Evolutionary conservation across 2,329 filamentous ascomycete genomes (phyloP).

Genomic region (Incumbomyces lentus): DNA sequence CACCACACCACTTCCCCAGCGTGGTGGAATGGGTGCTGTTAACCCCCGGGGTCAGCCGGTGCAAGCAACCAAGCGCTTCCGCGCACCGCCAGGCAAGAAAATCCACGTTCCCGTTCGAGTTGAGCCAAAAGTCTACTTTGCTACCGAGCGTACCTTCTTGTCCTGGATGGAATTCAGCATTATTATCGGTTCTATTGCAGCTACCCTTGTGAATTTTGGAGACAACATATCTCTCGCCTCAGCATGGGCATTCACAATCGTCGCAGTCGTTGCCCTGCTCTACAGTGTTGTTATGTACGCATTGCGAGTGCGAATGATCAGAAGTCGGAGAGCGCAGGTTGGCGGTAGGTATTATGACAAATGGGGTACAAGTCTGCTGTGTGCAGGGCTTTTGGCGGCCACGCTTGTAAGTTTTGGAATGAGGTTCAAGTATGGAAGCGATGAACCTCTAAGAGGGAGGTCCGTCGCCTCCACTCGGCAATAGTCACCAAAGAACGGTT

Average conservation of each 20-base stretch:
- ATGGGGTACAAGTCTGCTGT: constrained; percentile 71
- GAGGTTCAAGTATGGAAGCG: constrained; percentile 31
- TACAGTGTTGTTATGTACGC: constrained; percentile 80
- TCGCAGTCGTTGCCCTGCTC: constrained; percentile 66
- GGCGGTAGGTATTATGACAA: constrained; percentile 65
- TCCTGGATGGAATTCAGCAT: constrained; percentile 97
- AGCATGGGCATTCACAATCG: constrained; percentile 67
- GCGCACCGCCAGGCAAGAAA: constrained; percentile 46
- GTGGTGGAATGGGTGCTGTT: constrained; percentile 26
- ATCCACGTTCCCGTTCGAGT: constrained; percentile 94
- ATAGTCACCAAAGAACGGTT: too few relatives aligned
- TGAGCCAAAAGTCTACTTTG: constrained; percentile 96
- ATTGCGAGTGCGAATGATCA: constrained; percentile 78
- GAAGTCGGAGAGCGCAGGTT: constrained; percentile 68
- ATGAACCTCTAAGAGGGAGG: constrained; percentile 2
- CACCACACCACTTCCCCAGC: constrained; percentile 36
- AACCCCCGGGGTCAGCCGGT: constrained; percentile 32
- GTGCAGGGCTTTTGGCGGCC: constrained; percentile 60
- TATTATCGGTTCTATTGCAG: constrained; percentile 79
- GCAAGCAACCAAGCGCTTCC: constrained; percentile 44
- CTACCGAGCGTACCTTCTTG: constrained; percentile 88
- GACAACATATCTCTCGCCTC: constrained; percentile 54
- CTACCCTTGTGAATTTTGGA: constrained; percentile 74
- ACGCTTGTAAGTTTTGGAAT: constrained; percentile 72
- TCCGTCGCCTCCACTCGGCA: too few relatives aligned